Evolutionary conservation across 2,329 filamentous ascomycete species (phyloP).

Genomic region (Cercospora citrullina): DNA sequence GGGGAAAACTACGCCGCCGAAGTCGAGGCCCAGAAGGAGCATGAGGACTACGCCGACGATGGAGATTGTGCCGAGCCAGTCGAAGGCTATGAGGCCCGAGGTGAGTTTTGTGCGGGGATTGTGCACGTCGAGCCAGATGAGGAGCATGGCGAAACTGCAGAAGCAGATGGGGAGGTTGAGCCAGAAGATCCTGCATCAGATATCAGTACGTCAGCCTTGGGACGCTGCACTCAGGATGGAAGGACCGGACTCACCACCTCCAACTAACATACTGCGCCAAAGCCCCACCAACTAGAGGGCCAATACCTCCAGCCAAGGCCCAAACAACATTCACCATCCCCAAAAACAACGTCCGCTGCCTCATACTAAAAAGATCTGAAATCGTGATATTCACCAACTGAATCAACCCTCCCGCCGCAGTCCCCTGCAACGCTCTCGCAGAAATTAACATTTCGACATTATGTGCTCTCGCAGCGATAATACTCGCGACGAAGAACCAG

Average conservation of each 20-base stretch:
- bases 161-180: conserved; percentile 57
- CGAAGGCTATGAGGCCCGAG: conserved; percentile 53
- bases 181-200: conserved; percentile 47
- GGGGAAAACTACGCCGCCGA: conserved; percentile 54
- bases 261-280: conserved; percentile 51
- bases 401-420: conserved; percentile 55
- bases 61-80: conserved; percentile 56
- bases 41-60: conserved; percentile 55
- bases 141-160: conserved; percentile 50
- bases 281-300: conserved; percentile 55
- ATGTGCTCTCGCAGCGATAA: conserved; percentile 51
- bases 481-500: conserved; percentile 52
- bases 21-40: conserved; percentile 56
- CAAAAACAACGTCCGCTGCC: conserved; percentile 45
- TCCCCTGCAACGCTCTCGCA: conserved; percentile 56
- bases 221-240: too few species aligned
- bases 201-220: too few species aligned
- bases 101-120: conserved; percentile 54
- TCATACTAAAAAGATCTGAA: conserved; percentile 56
- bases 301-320: conserved; percentile 55
- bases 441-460: conserved; percentile 56
- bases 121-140: conserved; percentile 57
- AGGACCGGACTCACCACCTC: conserved; percentile 55
- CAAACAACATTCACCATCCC: conserved; percentile 56
- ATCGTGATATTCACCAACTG: conserved; percentile 57